Percentiles rank a stretch among this genome's conserved stretches.
Conservation (phyloP, 2,329 filamentous ascomycete genomes). For the Elsinoe australis region DNA sequence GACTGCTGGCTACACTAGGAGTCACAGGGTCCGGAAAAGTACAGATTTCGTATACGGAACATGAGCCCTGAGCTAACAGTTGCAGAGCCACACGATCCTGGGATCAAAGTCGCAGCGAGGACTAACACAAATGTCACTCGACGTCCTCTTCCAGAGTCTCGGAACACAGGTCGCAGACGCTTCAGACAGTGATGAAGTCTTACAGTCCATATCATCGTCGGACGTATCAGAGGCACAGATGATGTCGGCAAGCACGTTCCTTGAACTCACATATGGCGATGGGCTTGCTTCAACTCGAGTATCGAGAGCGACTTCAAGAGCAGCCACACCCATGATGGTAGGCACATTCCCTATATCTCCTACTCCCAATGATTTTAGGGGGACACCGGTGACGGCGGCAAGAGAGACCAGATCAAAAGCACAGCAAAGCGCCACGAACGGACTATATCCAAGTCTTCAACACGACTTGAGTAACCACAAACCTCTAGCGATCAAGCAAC, state of each 20-base stretch:
- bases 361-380: not conserved
- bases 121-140: slow-evolving; percentile 82
- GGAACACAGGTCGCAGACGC: slow-evolving; percentile 60
- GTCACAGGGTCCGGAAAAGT: slow-evolving; percentile 97
- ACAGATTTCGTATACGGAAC: slow-evolving; percentile 8
- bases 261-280: slow-evolving; percentile 73
- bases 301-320: slow-evolving; percentile 33
- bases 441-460: slow-evolving; percentile 7
- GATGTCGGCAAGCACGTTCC: slow-evolving; percentile 63
- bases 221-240: slow-evolving; percentile 77
- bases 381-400: not conserved
- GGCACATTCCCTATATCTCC: slow-evolving; percentile 25
- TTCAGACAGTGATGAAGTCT: slow-evolving; percentile 49
- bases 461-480: slow-evolving; percentile 6
- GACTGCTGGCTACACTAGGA: slow-evolving; percentile 80
- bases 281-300: slow-evolving; percentile 44
- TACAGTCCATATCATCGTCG: slow-evolving; percentile 65
- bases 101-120: slow-evolving; percentile 81
- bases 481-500: slow-evolving; percentile 14
- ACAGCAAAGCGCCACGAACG: not conserved
- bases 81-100: slow-evolving; percentile 93
- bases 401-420: not conserved
- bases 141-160: slow-evolving; percentile 79
- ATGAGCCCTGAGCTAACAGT: slow-evolving; percentile 4
- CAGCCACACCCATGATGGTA: slow-evolving; percentile 38